Evolutionary conservation across 139 green algal species (phyloP).

Genomic region (Coelastrella sp.): DNA sequence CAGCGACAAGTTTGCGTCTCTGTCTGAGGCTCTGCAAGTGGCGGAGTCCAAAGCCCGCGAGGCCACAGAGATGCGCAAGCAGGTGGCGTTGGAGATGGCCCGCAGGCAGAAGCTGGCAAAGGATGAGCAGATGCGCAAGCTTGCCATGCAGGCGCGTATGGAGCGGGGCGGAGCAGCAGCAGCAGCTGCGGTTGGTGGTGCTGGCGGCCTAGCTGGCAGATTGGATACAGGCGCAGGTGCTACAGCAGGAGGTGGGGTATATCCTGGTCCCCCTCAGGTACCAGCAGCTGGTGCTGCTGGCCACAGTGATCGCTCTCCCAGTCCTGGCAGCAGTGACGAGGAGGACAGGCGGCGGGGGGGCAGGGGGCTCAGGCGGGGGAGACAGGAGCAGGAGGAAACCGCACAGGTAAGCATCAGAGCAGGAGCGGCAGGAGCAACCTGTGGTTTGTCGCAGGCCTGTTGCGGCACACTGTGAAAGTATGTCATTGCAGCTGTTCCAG

Average conservation of each 20-base stretch:
- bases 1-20: slow-evolving; percentile 93
- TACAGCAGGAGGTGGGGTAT: slow-evolving; percentile 16
- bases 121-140: slow-evolving; percentile 93
- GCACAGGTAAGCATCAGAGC: slow-evolving; percentile 17
- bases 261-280: slow-evolving; percentile 18
- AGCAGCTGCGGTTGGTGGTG: slow-evolving; percentile 8
- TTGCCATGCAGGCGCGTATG: slow-evolving; percentile 92
- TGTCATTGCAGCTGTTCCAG: too few species aligned
- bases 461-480: too few species aligned
- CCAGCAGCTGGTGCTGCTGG: neutral
- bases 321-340: slow-evolving; percentile 15
- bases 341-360: slow-evolving; percentile 42
- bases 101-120: slow-evolving; percentile 83
- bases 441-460: neutral
- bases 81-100: slow-evolving; percentile 91
- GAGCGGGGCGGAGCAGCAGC: slow-evolving; percentile 74
- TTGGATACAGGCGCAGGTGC: slow-evolving; percentile 34
- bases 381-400: slow-evolving; percentile 46
- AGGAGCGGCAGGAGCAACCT: neutral
- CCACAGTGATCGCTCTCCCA: neutral
- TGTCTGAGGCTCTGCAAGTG: slow-evolving; percentile 92
- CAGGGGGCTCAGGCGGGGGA: neutral
- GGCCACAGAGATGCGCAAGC: slow-evolving; percentile 87
- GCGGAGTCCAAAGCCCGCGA: slow-evolving; percentile 94
- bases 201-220: slow-evolving; percentile 21